phyloP scores from a whole-genome alignment of 192 early-diverging fungal species.

The Umbelopsis isabellina region DNA sequence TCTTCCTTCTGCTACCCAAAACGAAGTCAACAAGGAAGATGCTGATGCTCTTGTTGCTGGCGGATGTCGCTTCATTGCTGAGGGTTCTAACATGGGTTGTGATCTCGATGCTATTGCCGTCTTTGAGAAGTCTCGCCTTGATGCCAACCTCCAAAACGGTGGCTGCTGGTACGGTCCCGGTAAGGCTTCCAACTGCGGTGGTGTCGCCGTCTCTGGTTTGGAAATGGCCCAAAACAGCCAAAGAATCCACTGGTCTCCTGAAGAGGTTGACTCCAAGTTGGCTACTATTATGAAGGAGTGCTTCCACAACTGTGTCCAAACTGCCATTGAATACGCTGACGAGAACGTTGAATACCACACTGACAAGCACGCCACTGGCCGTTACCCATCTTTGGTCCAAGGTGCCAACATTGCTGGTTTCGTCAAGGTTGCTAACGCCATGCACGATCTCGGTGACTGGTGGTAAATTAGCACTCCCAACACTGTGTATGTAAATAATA shows the following conservation, averaged over 20 bases:
- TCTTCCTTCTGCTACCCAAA: slow-evolving; percentile 61
- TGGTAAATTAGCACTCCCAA: slow-evolving; percentile 13
- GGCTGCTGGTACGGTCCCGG: slow-evolving; percentile 47
- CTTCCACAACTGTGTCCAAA: slow-evolving; percentile 55
- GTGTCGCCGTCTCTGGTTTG: slow-evolving; percentile 58
- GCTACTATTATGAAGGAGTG: slow-evolving; percentile 60
- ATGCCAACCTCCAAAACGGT: slow-evolving; percentile 31
- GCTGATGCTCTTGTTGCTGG: slow-evolving; percentile 53
- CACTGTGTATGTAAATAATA: slow-evolving; percentile 10
- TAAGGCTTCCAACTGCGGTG: slow-evolving; percentile 61
- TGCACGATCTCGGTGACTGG: slow-evolving; percentile 52
- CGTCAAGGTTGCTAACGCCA: slow-evolving; percentile 58
- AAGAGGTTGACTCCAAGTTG: slow-evolving; percentile 54
- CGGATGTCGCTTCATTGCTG: slow-evolving; percentile 53
- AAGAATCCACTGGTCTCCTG: slow-evolving; percentile 57
- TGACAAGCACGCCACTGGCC: slow-evolving; percentile 5
- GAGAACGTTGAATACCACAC: slow-evolving; percentile 21
- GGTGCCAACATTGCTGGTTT: slow-evolving; percentile 64
- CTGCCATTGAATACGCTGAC: slow-evolving; percentile 44
- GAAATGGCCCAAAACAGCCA: slow-evolving; percentile 64
- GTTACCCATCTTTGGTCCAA: slow-evolving; percentile 19
- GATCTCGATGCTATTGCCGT: slow-evolving; percentile 58
- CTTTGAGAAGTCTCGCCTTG: slow-evolving; percentile 45
- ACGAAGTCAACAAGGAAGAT: slow-evolving; percentile 58
- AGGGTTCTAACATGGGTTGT: slow-evolving; percentile 62